Conservation (phyloP, 371 early-diverging fungal genomes). For the Actinomortierella ambigua region DNA sequence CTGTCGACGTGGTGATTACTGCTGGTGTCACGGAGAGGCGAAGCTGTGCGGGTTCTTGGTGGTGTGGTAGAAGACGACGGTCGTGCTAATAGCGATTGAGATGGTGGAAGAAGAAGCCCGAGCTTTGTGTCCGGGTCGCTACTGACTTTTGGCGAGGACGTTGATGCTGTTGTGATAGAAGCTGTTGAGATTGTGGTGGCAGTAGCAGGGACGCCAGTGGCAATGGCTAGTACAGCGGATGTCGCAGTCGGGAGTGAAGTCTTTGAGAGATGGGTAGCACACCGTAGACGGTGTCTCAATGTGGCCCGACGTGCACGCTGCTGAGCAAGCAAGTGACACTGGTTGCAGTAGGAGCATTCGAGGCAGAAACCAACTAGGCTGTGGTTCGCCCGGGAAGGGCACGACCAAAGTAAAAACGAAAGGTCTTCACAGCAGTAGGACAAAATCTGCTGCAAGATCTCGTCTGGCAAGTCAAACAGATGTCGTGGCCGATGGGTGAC, state of each 20-base stretch:
- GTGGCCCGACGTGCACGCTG: too few relatives aligned
- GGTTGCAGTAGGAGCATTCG: constrained; percentile 38
- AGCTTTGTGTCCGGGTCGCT: background rate
- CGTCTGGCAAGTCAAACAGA: constrained; percentile 33
- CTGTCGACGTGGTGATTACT: too few relatives aligned
- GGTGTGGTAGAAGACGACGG: too few relatives aligned
- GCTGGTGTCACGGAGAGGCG: too few relatives aligned
- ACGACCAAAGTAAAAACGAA: constrained; percentile 40
- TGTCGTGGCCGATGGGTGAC: constrained; percentile 30
- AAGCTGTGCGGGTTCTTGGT: too few relatives aligned
- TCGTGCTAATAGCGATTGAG: too few relatives aligned
- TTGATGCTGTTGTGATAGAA: background rate
- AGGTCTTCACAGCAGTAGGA: constrained; percentile 42
- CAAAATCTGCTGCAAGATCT: constrained; percentile 33
- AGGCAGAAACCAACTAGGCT: constrained; percentile 32
- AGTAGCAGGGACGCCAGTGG: background rate
- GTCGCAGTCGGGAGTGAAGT: background rate
- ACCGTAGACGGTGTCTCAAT: too few relatives aligned
- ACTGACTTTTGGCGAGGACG: constrained; percentile 2
- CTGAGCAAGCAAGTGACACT: constrained; percentile 12
- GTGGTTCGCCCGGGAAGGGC: constrained; percentile 9
- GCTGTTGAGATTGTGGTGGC: background rate
- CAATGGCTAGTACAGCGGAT: background rate
- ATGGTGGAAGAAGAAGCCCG: too few relatives aligned
- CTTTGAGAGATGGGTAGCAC: too few relatives aligned